These are phyloP conservation scores for Aureobasidium leucospermi DNA, from an alignment of 2,329 filamentous ascomycete genomes.

Conservation along the genomic window DNA sequence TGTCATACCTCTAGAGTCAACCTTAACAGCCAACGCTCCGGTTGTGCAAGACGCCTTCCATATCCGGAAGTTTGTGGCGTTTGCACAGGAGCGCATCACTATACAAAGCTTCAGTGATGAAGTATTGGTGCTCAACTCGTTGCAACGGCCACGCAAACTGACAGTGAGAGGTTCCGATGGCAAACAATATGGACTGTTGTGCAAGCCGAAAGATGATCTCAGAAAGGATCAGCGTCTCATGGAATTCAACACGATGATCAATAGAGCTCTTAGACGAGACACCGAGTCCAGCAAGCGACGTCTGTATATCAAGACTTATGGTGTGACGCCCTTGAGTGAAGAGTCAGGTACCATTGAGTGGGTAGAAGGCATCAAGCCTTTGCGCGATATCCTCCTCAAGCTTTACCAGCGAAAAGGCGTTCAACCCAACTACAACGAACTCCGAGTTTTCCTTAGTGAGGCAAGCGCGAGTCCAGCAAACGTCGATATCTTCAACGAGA, in stretches of 20 bases:
- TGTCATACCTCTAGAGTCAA: slow-evolving; percentile 82
- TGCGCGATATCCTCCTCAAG: slow-evolving; percentile 80
- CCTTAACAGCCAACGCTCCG: slow-evolving; percentile 75
- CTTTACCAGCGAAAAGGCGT: slow-evolving; percentile 72
- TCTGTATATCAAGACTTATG: slow-evolving; percentile 94
- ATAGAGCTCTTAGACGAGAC: slow-evolving; percentile 84
- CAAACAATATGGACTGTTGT: slow-evolving; percentile 77
- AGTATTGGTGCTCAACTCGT: slow-evolving; percentile 79
- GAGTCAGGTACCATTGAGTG: slow-evolving; percentile 98
- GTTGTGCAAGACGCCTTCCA: slow-evolving; percentile 60
- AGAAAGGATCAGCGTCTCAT: slow-evolving; percentile 96
- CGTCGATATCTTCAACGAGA: slow-evolving; percentile 62
- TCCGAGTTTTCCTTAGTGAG: slow-evolving; percentile 56
- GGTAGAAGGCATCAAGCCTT: slow-evolving; percentile 91
- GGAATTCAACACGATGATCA: slow-evolving; percentile 99
- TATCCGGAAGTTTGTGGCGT: slow-evolving; percentile 69
- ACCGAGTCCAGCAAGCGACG: slow-evolving; percentile 83
- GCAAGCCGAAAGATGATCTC: slow-evolving; percentile 97
- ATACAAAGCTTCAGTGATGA: slow-evolving; percentile 78
- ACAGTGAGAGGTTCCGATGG: slow-evolving; percentile 86
- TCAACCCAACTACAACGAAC: slow-evolving; percentile 56
- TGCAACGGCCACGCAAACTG: slow-evolving; percentile 86
- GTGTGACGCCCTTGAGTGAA: slow-evolving; percentile 92
- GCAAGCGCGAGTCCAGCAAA: slow-evolving; percentile 57
- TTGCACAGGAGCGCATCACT: slow-evolving; percentile 77